Base-by-base conservation (phyloP, 176 grass and related monocot species). In the Avena atlantica region DNA sequence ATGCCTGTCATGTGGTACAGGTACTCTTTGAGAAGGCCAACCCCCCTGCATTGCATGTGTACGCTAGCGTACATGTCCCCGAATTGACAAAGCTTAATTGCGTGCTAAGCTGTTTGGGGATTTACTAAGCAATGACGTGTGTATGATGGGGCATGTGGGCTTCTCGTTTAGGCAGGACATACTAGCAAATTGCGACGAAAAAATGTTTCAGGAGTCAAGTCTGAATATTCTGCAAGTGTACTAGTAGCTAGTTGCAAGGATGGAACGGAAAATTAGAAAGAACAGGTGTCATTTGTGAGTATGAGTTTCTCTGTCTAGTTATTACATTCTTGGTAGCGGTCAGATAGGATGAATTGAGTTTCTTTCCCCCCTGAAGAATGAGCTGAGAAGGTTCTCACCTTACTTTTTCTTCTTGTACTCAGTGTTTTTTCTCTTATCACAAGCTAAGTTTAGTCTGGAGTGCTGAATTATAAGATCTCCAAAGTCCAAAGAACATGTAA, bases 1-100 rank as follows among this genome's bases (percentile, higher is more conserved):
- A 87, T 87, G 89, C 56, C 74, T 50, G 42, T 55, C 82, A 77
- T 83, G 86, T 76, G 78, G 76, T 74, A 80, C 70, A 64, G 10
- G 27, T 36, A 6, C 63, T 15, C 61, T 66, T 31, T 31, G 9
- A 53, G 79, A 52, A 51, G 65, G 87, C 45, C 82, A 79, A 58
- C 82, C 40, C 31, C 31, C 82, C 45, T 74, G 86, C 77, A 62
- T 51, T 66, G 87, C 86, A 88, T 68, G 66, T 80, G 65, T 72
- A 65, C 5, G 23, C 23, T 60, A 60, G 20, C 2, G 40, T 34
- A 27, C 74, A 27, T 64, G 78, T 19, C 70, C 52, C 57, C 11
- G 27, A 51, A 78, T 55, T 55, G 80, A 47, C 55, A 57, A 85
- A 72, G 69, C 64, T 78, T 67, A 67, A 67, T 67, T 90, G 72